phyloP scores from a whole-genome alignment of 192 early-diverging fungal species.

The Phlyctochytrium arcticum region DNA sequence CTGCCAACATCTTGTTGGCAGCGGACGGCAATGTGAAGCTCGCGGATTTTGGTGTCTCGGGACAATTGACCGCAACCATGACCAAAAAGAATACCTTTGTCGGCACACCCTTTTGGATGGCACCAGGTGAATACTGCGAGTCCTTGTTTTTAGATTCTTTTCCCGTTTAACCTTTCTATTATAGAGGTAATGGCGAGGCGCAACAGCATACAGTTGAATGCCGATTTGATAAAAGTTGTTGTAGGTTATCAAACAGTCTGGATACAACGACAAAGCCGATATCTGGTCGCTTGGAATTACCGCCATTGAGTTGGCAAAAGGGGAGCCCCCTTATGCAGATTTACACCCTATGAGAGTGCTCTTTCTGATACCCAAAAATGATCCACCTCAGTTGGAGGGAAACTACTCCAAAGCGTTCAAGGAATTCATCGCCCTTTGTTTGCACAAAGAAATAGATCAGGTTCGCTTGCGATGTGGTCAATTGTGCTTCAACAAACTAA shows the following conservation, averaged over 20 bases:
- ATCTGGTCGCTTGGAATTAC: constrained; percentile 98
- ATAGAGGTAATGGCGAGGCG: neutral
- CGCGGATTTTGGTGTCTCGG: constrained; percentile 98
- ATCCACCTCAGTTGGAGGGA: constrained; percentile 76
- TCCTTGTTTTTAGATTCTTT: neutral
- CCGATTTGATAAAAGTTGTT: neutral
- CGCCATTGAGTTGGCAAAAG: constrained; percentile 90
- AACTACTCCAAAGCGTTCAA: constrained; percentile 77
- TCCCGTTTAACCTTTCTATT: neutral
- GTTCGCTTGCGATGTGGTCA: constrained; percentile 34
- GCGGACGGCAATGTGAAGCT: constrained; percentile 83
- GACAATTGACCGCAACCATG: constrained; percentile 85
- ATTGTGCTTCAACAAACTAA: constrained; percentile 19
- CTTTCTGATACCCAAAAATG: constrained; percentile 88
- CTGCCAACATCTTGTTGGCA: constrained; percentile 80
- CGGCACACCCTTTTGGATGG: constrained; percentile 77
- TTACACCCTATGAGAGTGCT: constrained; percentile 51
- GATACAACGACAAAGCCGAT: constrained; percentile 94
- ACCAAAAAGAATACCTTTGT: constrained; percentile 98
- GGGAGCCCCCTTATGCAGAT: constrained; percentile 49
- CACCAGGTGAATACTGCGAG: constrained; percentile 21
- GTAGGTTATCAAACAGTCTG: constrained; percentile 83
- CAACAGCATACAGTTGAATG: neutral
- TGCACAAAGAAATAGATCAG: constrained; percentile 77
- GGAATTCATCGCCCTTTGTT: constrained; percentile 83